phyloP scores from a whole-genome alignment of 371 early-diverging fungal genomes.

The Thermomucor indicae-seudaticae region DNA sequence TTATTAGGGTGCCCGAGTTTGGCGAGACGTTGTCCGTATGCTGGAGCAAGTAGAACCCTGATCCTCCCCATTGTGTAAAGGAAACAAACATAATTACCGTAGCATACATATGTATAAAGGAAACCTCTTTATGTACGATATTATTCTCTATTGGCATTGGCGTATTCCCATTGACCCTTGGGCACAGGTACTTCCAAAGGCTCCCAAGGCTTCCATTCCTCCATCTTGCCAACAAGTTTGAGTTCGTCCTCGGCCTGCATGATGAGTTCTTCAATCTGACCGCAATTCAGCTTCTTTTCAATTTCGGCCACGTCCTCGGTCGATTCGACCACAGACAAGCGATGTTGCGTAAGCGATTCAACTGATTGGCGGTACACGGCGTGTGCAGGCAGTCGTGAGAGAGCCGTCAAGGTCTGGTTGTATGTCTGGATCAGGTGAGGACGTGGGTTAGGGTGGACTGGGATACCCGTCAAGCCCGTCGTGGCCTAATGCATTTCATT shows the following conservation, averaged over 20 bases:
- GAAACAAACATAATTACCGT: too few species aligned
- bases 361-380: slow-evolving; percentile 85
- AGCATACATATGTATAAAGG: too few species aligned
- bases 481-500: slow-evolving; percentile 36
- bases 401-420: slow-evolving; percentile 64
- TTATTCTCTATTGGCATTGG: slow-evolving; percentile 14
- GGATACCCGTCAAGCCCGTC: slow-evolving; percentile 82
- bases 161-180: slow-evolving; percentile 81
- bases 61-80: neutral
- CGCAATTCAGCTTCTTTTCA: slow-evolving; percentile 71
- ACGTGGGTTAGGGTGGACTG: slow-evolving; percentile 85
- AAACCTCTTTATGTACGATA: too few species aligned
- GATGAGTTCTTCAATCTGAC: slow-evolving; percentile 92
- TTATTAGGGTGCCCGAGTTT: slow-evolving; percentile 47
- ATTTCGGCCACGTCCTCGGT: slow-evolving; percentile 70
- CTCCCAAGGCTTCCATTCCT: slow-evolving; percentile 85
- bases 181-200: slow-evolving; percentile 75
- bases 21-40: slow-evolving; percentile 66
- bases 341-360: slow-evolving; percentile 71
- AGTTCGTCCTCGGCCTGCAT: slow-evolving; percentile 85
- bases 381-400: slow-evolving; percentile 69
- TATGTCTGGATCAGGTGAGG: slow-evolving; percentile 83
- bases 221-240: slow-evolving; percentile 74
- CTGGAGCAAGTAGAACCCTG: slow-evolving; percentile 31
- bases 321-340: slow-evolving; percentile 70